phyloP scores from a whole-genome alignment of 495 filamentous ascomycete species.

The Aspergillus olivimuriae region DNA sequence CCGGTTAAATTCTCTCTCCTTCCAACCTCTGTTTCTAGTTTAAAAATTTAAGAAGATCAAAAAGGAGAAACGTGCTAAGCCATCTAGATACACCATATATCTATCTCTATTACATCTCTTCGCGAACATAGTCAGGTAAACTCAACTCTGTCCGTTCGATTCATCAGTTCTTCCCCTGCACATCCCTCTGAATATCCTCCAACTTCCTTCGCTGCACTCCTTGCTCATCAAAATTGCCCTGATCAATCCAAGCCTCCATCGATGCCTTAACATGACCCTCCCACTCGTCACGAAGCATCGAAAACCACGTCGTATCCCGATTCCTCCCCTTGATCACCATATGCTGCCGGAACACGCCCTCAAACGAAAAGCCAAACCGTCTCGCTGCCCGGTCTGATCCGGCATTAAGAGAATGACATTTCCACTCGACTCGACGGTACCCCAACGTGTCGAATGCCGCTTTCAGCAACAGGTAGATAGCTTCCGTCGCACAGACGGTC shows the following conservation, averaged over 20 bases:
- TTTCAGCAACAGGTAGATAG: conserved; percentile 40
- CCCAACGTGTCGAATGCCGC: conserved; percentile 44
- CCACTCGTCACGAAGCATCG: conserved; percentile 49
- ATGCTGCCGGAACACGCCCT: conserved; percentile 52
- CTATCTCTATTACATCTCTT: no score
- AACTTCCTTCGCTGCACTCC: conserved; percentile 37
- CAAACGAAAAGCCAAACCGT: conserved; percentile 46
- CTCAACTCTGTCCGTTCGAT: no score
- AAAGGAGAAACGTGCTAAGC: no score
- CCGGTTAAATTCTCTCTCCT: no score
- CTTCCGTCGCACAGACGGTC: conserved; percentile 45
- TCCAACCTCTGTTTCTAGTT: no score
- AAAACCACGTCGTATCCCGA: conserved; percentile 52
- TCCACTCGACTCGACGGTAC: conserved; percentile 53
- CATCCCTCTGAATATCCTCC: conserved; percentile 14
- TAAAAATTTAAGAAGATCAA: no score
- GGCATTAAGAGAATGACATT: conserved; percentile 46
- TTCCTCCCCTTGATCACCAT: conserved; percentile 49
- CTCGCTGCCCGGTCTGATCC: conserved; percentile 40
- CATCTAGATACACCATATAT: no score
- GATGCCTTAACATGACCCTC: conserved; percentile 32
- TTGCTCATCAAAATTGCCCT: conserved; percentile 41
- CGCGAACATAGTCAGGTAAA: no score
- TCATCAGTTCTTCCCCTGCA: no score
- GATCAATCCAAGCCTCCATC: conserved; percentile 42